Percentiles rank a stretch among this genome's conserved stretches.
phyloP scores from a whole-genome alignment of 306 rosid genomes.

The Cucurbita pepo region DNA sequence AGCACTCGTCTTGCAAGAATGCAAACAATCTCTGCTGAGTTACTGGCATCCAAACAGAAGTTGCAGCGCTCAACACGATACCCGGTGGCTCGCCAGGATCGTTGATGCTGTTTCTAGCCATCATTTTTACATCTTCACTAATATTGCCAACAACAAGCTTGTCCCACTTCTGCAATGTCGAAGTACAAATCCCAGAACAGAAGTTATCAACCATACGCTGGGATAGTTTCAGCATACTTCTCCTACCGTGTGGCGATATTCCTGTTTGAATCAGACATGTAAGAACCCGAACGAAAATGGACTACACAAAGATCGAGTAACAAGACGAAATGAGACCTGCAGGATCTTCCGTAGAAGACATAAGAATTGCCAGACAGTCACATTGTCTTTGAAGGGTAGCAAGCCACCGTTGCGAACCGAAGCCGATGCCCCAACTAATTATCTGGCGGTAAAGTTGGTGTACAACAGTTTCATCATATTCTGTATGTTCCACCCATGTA shows the following conservation, averaged over 20 bases:
- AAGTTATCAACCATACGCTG: conserved; percentile 63
- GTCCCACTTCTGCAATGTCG: conserved; percentile 45
- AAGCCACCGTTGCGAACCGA: conserved; percentile 80
- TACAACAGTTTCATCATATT: conserved; percentile 49
- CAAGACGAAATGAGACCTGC: conserved; percentile 20
- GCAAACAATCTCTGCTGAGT: conserved; percentile 40
- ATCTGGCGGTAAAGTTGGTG: conserved; percentile 46
- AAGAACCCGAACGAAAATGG: conserved; percentile 10
- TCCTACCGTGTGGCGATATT: conserved; percentile 24
- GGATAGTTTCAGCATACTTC: conserved; percentile 49
- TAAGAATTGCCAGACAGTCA: conserved; percentile 38
- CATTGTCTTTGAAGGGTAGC: conserved; percentile 71
- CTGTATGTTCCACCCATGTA: conserved; percentile 78
- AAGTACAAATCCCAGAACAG: conserved; percentile 52
- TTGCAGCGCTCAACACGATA: conserved; percentile 57
- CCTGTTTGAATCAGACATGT: conserved; percentile 16
- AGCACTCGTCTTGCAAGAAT: conserved; percentile 35
- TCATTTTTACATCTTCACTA: conserved; percentile 39
- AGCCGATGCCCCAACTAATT: conserved; percentile 49
- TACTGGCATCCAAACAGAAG: conserved; percentile 64
- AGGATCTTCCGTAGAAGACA: conserved; percentile 42
- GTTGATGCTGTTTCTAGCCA: conserved; percentile 33
- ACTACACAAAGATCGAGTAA: background rate
- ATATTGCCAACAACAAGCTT: conserved; percentile 22
- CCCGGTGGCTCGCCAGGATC: conserved; percentile 50